phyloP scores from a whole-genome alignment of 2,329 filamentous ascomycete species.

The Trichoderma harzianum region DNA sequence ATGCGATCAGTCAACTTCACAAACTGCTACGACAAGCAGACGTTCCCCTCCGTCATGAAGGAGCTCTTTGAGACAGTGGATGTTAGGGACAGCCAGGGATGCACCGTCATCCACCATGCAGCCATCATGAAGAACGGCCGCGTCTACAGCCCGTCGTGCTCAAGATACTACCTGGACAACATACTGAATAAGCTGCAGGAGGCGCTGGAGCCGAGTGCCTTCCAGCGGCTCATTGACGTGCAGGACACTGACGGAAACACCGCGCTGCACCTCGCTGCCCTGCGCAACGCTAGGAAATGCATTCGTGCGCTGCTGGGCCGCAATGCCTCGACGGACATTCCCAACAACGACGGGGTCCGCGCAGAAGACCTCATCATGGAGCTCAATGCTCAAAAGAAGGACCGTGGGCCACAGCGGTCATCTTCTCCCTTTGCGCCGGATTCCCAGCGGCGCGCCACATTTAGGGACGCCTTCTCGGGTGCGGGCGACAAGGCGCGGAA shows the following conservation, averaged over 20 bases:
- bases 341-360: constrained; percentile 76
- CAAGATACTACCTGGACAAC: constrained; percentile 89
- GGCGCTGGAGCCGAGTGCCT: constrained; percentile 68
- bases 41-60: constrained; percentile 79
- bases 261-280: constrained; percentile 69
- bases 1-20: constrained; percentile 96
- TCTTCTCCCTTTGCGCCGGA: constrained; percentile 68
- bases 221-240: constrained; percentile 75
- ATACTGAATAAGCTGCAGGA: constrained; percentile 85
- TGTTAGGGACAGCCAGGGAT: constrained; percentile 73
- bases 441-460: constrained; percentile 54
- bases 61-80: constrained; percentile 80
- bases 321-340: constrained; percentile 77
- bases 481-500: constrained; percentile 42
- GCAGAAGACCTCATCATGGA: constrained; percentile 81
- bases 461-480: constrained; percentile 49
- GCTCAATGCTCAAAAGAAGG: constrained; percentile 65
- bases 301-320: constrained; percentile 75
- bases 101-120: constrained; percentile 92
- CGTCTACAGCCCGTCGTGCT: constrained; percentile 78
- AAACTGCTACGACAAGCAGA: constrained; percentile 92
- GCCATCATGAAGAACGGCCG: constrained; percentile 82
- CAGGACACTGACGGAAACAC: constrained; percentile 89
- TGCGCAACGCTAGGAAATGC: constrained; percentile 84
- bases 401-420: constrained; percentile 67